Percentiles rank a stretch among this genome's conserved stretches.
Evolutionary conservation across 2,329 filamentous ascomycete species (phyloP).

Genomic region (Nannizziopsis barbatae): DNA sequence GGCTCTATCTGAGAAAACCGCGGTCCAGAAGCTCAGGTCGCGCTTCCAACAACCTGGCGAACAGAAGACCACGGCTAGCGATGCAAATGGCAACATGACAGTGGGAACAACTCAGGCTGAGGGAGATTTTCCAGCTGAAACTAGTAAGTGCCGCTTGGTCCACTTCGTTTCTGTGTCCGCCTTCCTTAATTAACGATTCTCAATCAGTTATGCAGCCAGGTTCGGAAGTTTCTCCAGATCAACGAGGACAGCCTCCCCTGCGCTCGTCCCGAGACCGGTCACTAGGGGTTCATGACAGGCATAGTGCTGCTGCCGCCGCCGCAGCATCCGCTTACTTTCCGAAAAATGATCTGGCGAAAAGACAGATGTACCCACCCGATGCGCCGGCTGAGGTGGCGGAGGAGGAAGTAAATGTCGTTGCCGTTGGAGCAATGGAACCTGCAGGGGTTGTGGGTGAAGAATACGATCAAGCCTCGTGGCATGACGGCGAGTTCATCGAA

Average conservation of each 20-base stretch:
- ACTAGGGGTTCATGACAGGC: constrained; percentile 7
- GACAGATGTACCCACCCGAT: background rate
- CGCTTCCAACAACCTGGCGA: background rate
- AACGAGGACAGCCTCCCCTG: background rate
- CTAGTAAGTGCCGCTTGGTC: background rate
- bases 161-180: background rate
- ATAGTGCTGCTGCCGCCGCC: constrained; percentile 11
- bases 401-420: background rate
- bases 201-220: background rate
- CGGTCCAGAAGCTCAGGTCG: background rate
- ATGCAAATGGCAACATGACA: constrained; percentile 1
- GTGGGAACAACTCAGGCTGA: constrained; percentile 6
- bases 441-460: background rate
- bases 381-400: background rate
- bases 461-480: constrained; percentile 1
- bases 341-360: constrained; percentile 1
- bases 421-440: background rate
- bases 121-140: background rate
- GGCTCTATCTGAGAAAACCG: background rate
- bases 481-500: constrained; percentile 6
- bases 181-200: background rate
- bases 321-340: constrained; percentile 14
- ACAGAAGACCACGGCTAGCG: background rate
- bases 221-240: background rate
- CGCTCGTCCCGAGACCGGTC: constrained; percentile 3